Conservation (phyloP, 2,329 filamentous ascomycete genomes). For the Diaporthe sp. region DNA sequence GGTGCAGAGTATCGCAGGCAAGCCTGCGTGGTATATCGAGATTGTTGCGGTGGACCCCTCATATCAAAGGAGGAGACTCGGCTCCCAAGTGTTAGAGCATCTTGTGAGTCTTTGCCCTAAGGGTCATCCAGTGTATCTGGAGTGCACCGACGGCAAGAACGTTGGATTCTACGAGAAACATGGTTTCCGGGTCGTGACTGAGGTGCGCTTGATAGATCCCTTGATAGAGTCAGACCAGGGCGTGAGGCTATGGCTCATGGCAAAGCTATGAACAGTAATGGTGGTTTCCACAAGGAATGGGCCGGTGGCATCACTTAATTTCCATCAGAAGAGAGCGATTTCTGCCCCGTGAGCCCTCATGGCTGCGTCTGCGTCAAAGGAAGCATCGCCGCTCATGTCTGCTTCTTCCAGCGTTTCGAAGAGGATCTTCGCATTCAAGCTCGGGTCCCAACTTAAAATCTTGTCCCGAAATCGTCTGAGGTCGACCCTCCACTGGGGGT, state of each 20-base stretch:
- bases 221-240: not conserved
- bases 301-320: not conserved
- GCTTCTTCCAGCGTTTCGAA: constrained; percentile 18
- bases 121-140: not conserved
- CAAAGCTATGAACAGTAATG: not conserved
- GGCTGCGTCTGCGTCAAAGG: constrained; percentile 4
- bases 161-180: constrained; percentile 6
- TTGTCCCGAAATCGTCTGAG: not conserved
- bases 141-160: constrained; percentile 7
- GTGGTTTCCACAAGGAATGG: not conserved
- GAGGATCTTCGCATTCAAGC: constrained; percentile 12
- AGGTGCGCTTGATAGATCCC: constrained; percentile 15
- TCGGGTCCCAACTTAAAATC: constrained; percentile 7
- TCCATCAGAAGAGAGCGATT: constrained; percentile 10
- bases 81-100: constrained; percentile 16
- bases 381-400: not conserved
- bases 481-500: not conserved
- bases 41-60: constrained; percentile 9
- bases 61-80: constrained; percentile 1
- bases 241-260: constrained; percentile 6
- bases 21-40: constrained; percentile 20
- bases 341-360: constrained; percentile 11
- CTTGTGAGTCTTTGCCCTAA: constrained; percentile 1
- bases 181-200: constrained; percentile 2
- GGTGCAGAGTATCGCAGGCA: not conserved